Base-by-base conservation (phyloP, 2,329 filamentous ascomycete species). In the Penicillium capsulatum region DNA sequence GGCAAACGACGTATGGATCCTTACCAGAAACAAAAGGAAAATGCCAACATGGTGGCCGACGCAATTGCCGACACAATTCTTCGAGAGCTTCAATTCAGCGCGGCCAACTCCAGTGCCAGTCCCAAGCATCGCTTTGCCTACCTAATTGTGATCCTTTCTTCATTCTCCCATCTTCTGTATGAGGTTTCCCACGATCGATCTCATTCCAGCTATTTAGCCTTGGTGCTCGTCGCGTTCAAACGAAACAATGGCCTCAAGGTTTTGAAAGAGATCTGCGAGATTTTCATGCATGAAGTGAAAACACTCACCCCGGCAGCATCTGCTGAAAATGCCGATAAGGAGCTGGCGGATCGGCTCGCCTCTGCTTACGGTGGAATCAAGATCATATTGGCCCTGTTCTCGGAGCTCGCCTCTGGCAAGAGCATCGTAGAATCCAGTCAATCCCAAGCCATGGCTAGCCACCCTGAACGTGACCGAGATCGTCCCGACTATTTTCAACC, bases 211-310 rank as follows among this genome's bases (percentile, higher is more conserved):
- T 71, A 70, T 45, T 60, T 82, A 45, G 84, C 88, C 30, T 76
- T 92, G 17, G 82, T 97, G 24, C 73, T 98, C 16, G 76, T 90
- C 39, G 85, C 88, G 1, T 96, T 98, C 70, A 91, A 90, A 62
- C 82, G 87, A 44, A 77, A 81, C 33, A 81, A 80, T 27, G 91
- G 92, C 0, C 74, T 98, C 42, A 75, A 81, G 7, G 74, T 80
- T 4, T 69, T 97, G 44, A 88, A 86, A 52, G 70, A 75, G 0
- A 81, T 94, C 58, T 74, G 94, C 7, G 71, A 79, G 28, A 73
- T 77, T 13, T 92, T 94, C 53, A 74, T 79, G 36, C 66, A 74
- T 6, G 77, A 82, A 44, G 72, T 79, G 19, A 71, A 72, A 43
- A 59, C 63, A 4, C 65, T 75, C 19, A 67, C 71, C 9, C 66